Base-by-base conservation (phyloP, 345 rosid species). In the Hirschfeldia incana region DNA sequence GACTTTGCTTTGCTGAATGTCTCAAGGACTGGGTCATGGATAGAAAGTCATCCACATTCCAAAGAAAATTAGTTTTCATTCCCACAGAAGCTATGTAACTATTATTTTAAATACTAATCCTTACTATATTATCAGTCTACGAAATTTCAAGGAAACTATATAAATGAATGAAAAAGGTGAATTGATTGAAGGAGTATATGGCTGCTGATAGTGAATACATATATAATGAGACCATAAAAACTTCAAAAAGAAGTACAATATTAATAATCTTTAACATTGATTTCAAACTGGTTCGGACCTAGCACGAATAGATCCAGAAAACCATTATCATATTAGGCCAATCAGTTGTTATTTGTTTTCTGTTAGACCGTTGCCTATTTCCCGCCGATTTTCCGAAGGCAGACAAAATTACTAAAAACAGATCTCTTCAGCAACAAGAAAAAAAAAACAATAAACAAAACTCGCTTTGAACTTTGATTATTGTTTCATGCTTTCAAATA, bases 371-470 rank as follows among this genome's bases (percentile, higher is more conserved):
- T 63, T 62, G 13, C 28, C 17, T 28, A 26, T 27, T 63, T 49
- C 70, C 80, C 80, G 80, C 80, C 32, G 17, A 16, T 28, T 61
- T 61, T 59, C 44, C 2, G 2, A 57, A 6, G 5, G 21, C 2
- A 70, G 26, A 67, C 58, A 6, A 72, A 61, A 6, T 44, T 42
- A 44, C 77, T 73, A 64, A 63, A 64, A 65, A 57, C 8, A 32
- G 29, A 51, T 5, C 10, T 42, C 21, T 72, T 36, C 21, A 42
- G 32, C 51, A 27, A 71, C 27, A 71, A 12, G 8, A 51, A 65
- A 53, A 16, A n/a, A 53, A 16, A 49, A 77, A 63, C 67, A 3
- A 32, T 0, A 28, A 76, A 76, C 62, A 9, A 33, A 72, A 32
- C 3, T 7, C 30, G 53, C 1, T 61, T 78, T 39, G 5, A 12